Percentiles rank a stretch among this genome's conserved stretches.
Conservation (phyloP, 1,139 yeast species). For the Hyphopichia burtonii region DNA sequence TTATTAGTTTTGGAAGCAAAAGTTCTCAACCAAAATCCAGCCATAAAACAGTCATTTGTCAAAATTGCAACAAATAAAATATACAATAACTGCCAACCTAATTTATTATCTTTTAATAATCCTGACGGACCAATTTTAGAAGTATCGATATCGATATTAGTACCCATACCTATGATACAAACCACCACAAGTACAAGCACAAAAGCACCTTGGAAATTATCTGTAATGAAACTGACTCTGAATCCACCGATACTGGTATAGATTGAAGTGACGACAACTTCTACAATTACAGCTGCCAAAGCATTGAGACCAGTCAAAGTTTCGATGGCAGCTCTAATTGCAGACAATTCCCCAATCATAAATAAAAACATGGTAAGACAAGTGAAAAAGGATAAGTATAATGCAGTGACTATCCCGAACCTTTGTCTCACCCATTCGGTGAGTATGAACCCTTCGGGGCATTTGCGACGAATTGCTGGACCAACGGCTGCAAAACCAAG, state of each 20-base stretch:
- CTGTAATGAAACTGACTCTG: conserved; percentile 84
- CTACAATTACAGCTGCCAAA: conserved; percentile 79
- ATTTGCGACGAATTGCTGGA: conserved; percentile 70
- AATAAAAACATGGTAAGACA: conserved; percentile 82
- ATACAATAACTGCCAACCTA: conserved; percentile 89
- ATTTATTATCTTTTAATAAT: conserved; percentile 56
- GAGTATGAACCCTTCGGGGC: conserved; percentile 89
- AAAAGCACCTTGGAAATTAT: conserved; percentile 78
- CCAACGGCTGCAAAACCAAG: conserved; percentile 79
- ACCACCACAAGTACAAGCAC: conserved; percentile 67
- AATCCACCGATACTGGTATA: conserved; percentile 92
- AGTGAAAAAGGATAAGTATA: conserved; percentile 79
- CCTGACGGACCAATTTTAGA: conserved; percentile 65
- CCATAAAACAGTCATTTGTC: conserved; percentile 85
- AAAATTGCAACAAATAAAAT: conserved; percentile 83
- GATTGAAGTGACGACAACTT: conserved; percentile 82
- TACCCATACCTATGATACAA: conserved; percentile 79
- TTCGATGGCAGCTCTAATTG: conserved; percentile 72
- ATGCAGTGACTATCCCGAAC: conserved; percentile 69
- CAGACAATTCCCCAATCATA: conserved; percentile 85
- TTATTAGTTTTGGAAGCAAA: conserved; percentile 81
- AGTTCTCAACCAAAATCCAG: conserved; percentile 93
- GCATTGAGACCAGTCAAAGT: conserved; percentile 80
- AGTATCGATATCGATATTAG: conserved; percentile 68
- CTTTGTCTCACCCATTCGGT: conserved; percentile 94